Evolutionary conservation across 2,329 filamentous ascomycete genomes (phyloP), one percentile per base, ranked within the genome.

Genomic region (Fusarium cyanostomum): DNA sequence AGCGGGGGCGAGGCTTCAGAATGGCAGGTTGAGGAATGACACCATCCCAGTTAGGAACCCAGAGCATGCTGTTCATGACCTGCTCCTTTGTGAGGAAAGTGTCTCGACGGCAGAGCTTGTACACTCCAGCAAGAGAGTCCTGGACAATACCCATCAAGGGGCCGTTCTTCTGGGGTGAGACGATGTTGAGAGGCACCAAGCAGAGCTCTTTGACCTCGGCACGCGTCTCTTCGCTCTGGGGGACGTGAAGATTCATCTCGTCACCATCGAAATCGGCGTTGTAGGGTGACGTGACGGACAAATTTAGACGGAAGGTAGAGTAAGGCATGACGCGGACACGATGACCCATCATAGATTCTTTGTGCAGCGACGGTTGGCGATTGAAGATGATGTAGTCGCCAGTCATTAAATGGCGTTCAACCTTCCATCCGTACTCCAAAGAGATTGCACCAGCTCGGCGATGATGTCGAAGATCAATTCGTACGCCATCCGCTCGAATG

Each of bases 331-430:
- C 95, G 59, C 90, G 90, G 64, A 99, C 95, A 71, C 92, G 89
- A 79, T 99, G 95, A 78, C 92, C 95, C 96, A 99, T 99, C 95
- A 99, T 99, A 59, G 95, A 99, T 76, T 99, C 95, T 79, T 99
- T 99, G 84, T 99, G 95, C 72, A 99, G 84, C 31, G 95, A 99
- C 1, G 95, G 95, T 75, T 99, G 95, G 84, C 95, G 95, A 78
- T 99, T 99, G 87, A 99, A 99, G 73, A 99, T 94, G 79, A 99
- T 98, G 67, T 92, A 96, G 78, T 99, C 95, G 56, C 94, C 94
- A 72, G 97, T 92, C 72, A 96, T 89, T 65, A 99, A 87, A 78
- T 99, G 95, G 62, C 95, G 90, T 79, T 99, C 95, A 31, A 99
- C 96, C 75, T 97, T 98, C 94, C 94, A 98, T 44, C 96, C 96